Evolutionary conservation across 441 rosid species (phyloP).

Genomic region (Croton setiger): DNA sequence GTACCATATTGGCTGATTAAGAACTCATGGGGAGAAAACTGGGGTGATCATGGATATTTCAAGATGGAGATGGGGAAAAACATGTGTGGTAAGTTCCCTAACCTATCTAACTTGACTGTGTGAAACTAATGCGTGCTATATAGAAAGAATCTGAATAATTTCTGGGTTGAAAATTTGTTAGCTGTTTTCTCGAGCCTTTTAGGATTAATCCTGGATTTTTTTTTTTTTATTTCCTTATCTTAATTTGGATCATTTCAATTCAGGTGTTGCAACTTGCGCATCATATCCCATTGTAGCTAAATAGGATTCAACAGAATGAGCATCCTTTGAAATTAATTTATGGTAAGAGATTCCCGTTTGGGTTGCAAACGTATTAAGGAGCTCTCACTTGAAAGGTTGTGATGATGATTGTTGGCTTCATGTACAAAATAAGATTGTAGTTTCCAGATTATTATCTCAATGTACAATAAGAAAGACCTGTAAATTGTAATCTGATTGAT

Average conservation of each 20-base stretch:
- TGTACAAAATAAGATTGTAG: slow-evolving; percentile 2
- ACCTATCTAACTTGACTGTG: neutral
- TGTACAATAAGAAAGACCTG: slow-evolving; percentile 17
- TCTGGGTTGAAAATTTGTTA: neutral
- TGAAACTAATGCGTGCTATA: neutral
- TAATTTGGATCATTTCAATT: slow-evolving; percentile 25
- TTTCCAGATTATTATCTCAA: neutral
- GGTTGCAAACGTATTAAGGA: neutral
- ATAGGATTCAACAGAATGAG: slow-evolving; percentile 17
- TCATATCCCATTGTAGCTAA: slow-evolving; percentile 89
- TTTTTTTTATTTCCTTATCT: neutral
- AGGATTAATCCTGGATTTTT: neutral
- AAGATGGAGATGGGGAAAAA: slow-evolving; percentile 92
- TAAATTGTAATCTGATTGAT: slow-evolving; percentile 6
- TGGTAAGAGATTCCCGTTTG: neutral
- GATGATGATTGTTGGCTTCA: neutral
- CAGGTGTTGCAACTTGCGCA: slow-evolving; percentile 91
- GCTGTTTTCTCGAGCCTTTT: neutral
- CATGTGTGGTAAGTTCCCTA: slow-evolving; percentile 83
- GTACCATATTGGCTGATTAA: slow-evolving; percentile 85
- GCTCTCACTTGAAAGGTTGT: slow-evolving; percentile 9
- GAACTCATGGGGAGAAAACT: slow-evolving; percentile 86
- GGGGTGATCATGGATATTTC: slow-evolving; percentile 88
- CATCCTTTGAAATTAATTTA: neutral
- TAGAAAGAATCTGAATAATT: neutral